Evolutionary conservation across 306 rosid species (phyloP).

Genomic region (Vicia sativa): DNA sequence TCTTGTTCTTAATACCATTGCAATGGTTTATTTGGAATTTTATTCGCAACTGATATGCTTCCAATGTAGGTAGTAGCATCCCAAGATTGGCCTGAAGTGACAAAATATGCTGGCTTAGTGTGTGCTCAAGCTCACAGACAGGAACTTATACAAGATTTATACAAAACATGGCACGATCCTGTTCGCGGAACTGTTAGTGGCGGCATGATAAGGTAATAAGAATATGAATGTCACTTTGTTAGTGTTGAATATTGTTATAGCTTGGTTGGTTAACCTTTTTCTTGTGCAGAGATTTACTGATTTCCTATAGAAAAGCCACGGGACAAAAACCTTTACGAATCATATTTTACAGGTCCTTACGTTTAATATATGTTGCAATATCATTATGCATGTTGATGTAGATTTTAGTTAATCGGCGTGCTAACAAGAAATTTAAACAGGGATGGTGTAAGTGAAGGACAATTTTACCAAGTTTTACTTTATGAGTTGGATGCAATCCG

Average conservation of each 20-base stretch:
- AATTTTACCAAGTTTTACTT: slow-evolving; percentile 90
- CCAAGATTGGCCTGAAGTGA: slow-evolving; percentile 98
- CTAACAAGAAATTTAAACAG: slow-evolving; percentile 45
- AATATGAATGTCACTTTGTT: neutral
- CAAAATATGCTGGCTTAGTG: slow-evolving; percentile 92
- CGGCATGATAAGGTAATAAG: slow-evolving; percentile 81
- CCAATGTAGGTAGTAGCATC: slow-evolving; percentile 90
- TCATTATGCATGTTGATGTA: neutral
- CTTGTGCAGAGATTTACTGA: slow-evolving; percentile 74
- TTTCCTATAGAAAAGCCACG: slow-evolving; percentile 90
- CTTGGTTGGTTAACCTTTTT: neutral
- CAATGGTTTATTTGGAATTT: slow-evolving; percentile 16
- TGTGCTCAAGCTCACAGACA: slow-evolving; percentile 96
- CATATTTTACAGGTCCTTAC: slow-evolving; percentile 78
- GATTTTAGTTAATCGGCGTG: neutral
- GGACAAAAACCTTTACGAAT: slow-evolving; percentile 92
- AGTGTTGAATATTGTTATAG: neutral
- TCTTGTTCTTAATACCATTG: neutral
- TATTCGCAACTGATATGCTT: slow-evolving; percentile 36
- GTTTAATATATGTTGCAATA: slow-evolving; percentile 12
- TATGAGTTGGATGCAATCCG: slow-evolving; percentile 94
- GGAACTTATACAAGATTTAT: slow-evolving; percentile 91
- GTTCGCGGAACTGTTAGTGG: slow-evolving; percentile 74
- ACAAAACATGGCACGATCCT: slow-evolving; percentile 94
- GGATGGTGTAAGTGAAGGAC: slow-evolving; percentile 99